Conservation (phyloP, 2,329 filamentous ascomycete species). For the Penicillium janthinellum region DNA sequence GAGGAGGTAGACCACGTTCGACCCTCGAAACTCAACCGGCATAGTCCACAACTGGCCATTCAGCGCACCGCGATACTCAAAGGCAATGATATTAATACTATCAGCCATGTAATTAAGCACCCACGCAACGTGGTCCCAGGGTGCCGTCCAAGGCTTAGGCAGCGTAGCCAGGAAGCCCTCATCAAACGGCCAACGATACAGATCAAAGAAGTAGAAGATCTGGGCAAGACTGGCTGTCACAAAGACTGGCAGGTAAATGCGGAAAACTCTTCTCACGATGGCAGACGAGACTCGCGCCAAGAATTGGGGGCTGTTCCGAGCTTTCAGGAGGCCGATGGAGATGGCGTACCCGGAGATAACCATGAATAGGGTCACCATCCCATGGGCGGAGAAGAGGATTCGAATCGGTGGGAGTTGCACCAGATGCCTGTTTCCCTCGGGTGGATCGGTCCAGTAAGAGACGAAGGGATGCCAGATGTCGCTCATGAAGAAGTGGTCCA, state of each 20-base stretch:
- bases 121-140: constrained; percentile 22
- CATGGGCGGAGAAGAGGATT: constrained; percentile 39
- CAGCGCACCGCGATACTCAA: constrained; percentile 23
- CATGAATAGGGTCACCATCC: constrained; percentile 57
- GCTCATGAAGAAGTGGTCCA: constrained; percentile 29
- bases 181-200: constrained; percentile 23
- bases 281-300: constrained; percentile 22
- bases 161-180: constrained; percentile 17
- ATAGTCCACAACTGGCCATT: constrained; percentile 31
- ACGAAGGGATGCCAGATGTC: constrained; percentile 24
- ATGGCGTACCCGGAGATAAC: constrained; percentile 62
- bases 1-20: constrained; percentile 24
- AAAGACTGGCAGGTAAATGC: constrained; percentile 25
- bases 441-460: constrained; percentile 26
- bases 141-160: constrained; percentile 21
- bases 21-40: constrained; percentile 27
- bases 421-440: constrained; percentile 20
- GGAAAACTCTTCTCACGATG: constrained; percentile 21
- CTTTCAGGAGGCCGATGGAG: constrained; percentile 51
- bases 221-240: constrained; percentile 20
- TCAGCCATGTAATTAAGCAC: constrained; percentile 25
- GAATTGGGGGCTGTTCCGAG: constrained; percentile 13
- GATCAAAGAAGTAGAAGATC: constrained; percentile 23
- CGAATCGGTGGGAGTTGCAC: constrained; percentile 45
- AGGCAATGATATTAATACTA: constrained; percentile 23